Base-by-base conservation (phyloP, 805 yeast genomes). In the Isabelozyma pseudorhagii region DNA sequence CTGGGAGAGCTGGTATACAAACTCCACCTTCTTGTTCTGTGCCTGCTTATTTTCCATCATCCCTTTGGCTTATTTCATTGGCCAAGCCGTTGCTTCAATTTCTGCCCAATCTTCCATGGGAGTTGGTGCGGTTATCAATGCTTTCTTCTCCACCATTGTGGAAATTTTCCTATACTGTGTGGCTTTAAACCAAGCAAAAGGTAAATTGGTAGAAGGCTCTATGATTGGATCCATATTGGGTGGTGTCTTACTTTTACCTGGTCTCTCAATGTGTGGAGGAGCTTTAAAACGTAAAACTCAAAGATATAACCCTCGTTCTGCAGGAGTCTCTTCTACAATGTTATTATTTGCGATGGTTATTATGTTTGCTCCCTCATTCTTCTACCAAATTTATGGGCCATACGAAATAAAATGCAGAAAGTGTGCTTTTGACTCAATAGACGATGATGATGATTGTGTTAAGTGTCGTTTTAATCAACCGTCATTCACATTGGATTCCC, bases 61-160 rank as follows among this genome's bases (percentile, higher is more conserved):
- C 38, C 99, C 99, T 6, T 74, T 94, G 56, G 98, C 99, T 0
- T 93, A 94, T 64, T 94, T 91, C 69, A 92, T 94, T 58, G 99
- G 99, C 3, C 98, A 93, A 68, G 98, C 98, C 5, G 99, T 94
- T n/a, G 99, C 99, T 0, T 92, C 98, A 2, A 94, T 94, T 51
- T 88, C 97, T 6, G 98, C 99, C 0, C 99, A 94, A 71, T 89
- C 97, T 0, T 92, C 97, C 0, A 94, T 94, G 99, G 97, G 98
- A 28, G 84, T 94, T 51, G 98, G 98, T 73, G 99, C 99, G 1
- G 97, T 92, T 0, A 91, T 94, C 59, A 94, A 94, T 66, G 99
- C 99, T 0, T 93, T 94, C 61, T 94, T 94, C 76, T 92, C 98
- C 1, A 92, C 99, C 0, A 80, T 94, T 45, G 98, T 94, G 6